Percentiles rank a stretch among this genome's conserved stretches.
These are phyloP conservation scores for Pyricularia sp. DNA, from an alignment of 2,329 filamentous ascomycete species.

Conservation along the genomic window DNA sequence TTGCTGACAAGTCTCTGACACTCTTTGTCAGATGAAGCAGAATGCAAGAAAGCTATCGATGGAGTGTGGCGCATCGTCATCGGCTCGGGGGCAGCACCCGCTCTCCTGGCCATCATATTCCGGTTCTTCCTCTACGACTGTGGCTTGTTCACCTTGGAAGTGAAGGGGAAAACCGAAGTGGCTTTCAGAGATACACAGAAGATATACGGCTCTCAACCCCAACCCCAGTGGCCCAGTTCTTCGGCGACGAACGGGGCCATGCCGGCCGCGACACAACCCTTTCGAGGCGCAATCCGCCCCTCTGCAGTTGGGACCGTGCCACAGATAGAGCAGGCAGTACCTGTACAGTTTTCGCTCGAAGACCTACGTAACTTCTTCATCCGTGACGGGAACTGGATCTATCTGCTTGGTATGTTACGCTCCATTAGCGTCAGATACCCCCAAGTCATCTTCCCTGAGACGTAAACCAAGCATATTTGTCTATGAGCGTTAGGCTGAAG, in stretches of 20 bases:
- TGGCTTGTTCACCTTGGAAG: conserved; percentile 55
- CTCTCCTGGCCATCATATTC: conserved; percentile 54
- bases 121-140: conserved; percentile 59
- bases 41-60: conserved; percentile 41
- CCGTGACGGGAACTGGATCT: conserved; percentile 34
- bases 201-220: conserved; percentile 38
- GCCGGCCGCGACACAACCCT: background rate
- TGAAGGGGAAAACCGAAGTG: conserved; percentile 50
- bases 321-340: conserved; percentile 22
- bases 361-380: conserved; percentile 43
- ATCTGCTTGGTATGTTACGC: conserved; percentile 24
- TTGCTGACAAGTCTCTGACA: no score
- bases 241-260: background rate
- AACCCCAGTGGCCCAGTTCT: conserved; percentile 7
- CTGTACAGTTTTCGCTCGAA: conserved; percentile 36
- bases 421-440: background rate
- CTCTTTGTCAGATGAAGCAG: conserved; percentile 23
- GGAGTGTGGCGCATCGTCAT: conserved; percentile 60
- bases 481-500: background rate
- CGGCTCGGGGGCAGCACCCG: conserved; percentile 54
- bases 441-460: conserved; percentile 8
- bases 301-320: background rate
- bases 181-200: conserved; percentile 51
- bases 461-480: conserved; percentile 13
- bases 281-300: background rate